Base-by-base conservation (phyloP, 176 grass and related monocot species). In the Puccinellia tenuiflora region DNA sequence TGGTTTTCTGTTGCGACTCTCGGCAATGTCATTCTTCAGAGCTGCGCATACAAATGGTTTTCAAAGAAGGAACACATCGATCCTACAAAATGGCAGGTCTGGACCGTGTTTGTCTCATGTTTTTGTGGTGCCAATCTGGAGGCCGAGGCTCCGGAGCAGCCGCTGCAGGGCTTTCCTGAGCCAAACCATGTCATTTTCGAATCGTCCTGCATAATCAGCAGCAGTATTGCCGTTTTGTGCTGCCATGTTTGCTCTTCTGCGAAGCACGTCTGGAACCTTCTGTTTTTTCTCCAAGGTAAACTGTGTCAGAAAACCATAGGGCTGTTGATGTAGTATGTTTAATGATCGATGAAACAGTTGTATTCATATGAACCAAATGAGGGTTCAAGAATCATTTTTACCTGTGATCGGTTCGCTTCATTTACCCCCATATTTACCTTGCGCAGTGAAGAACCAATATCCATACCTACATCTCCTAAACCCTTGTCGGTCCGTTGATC, bases 121-220 rank as follows among this genome's bases (percentile, higher is more conserved):
- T 84, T 79, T 86, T 43, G 66, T 81, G 35, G 66, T 75, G 52
- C 83, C 84, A 45, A 79, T 61, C 65, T 84, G 33, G 47, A 98
- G 84, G 16, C 88, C 90, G 9, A 98, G 73, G 79, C 60, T 73
- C 38, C 30, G 72, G 65, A 93, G 79, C 68, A 91, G 14, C 56
- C 73, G 85, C 21, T 88, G 68, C 77, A 95, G 73, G 17, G 75
- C 65, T 86, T 85, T 80, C 25, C 53, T 16, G 18, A 79, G 66
- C 95, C 90, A 91, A 48, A 22, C 86, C 55, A 93, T 56, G 77
- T 91, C 92, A 21, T 91, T 91, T 77, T 20, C 40, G 11, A 88
- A 34, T 18, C 28, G 66, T 53, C 80, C 38, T 48, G 76, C 79
- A 66, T 38, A 51, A 72, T 82, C 33, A 43, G 21, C 14, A 81